phyloP scores from a whole-genome alignment of 2,329 filamentous ascomycete genomes.

The Fusarium poae region DNA sequence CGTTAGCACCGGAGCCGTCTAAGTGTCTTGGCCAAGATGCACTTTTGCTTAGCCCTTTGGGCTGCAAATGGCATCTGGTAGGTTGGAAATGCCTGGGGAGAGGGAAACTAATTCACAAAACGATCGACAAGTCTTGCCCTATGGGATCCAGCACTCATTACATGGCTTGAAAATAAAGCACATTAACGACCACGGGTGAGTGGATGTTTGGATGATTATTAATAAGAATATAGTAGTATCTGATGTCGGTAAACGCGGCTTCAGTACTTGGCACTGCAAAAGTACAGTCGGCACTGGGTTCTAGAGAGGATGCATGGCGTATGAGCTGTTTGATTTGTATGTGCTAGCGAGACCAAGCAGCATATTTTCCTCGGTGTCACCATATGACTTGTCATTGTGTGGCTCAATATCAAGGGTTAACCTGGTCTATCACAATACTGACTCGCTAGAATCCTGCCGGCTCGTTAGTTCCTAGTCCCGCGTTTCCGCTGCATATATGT shows the following conservation, averaged over 20 bases:
- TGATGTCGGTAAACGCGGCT: not conserved
- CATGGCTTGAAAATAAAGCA: not conserved
- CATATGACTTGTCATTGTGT: not conserved
- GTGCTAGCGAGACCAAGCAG: not conserved
- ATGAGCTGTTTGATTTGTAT: not conserved
- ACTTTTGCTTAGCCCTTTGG: not conserved
- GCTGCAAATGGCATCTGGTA: not conserved
- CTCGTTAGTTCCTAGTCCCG: too few relatives aligned
- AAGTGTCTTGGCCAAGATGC: not conserved
- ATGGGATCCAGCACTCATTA: not conserved
- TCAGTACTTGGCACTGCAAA: not conserved
- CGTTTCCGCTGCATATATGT: not conserved
- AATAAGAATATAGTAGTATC: not conserved
- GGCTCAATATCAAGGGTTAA: conserved; percentile 1
- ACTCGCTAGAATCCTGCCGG: not conserved
- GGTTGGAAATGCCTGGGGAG: not conserved
- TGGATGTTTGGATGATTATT: not conserved
- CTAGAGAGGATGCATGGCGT: not conserved
- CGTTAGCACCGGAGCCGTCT: not conserved
- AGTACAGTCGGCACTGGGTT: not conserved
- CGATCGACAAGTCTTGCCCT: not conserved
- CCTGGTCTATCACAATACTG: not conserved
- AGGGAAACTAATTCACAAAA: not conserved
- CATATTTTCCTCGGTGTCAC: not conserved
- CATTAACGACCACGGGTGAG: not conserved